Evolutionary conservation across 768 basidiomycete species (phyloP).

Genomic region (Clathrus columnatus): DNA sequence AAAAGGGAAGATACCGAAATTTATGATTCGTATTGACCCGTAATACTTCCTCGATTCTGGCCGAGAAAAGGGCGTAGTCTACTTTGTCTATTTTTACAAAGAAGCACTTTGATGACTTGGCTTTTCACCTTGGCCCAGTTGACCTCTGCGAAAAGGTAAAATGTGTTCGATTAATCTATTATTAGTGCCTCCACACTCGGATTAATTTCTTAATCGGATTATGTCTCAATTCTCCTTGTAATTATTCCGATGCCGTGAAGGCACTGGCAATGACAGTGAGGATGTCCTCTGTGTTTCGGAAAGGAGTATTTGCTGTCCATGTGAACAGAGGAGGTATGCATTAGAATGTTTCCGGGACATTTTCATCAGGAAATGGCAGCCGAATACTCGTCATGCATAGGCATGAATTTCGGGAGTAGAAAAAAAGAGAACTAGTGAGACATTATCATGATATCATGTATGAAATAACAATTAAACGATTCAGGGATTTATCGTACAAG

Average conservation of each 20-base stretch:
- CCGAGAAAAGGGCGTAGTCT: not conserved
- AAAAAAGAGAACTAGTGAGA: no score
- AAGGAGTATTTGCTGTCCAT: not conserved
- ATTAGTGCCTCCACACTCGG: no score
- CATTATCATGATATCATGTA: no score
- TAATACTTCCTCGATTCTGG: not conserved
- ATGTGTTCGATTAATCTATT: no score
- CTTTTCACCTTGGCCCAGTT: not conserved
- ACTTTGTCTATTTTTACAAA: not conserved
- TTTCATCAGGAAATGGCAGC: not conserved
- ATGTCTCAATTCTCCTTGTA: not conserved
- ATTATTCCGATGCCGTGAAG: not conserved
- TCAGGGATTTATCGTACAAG: not conserved
- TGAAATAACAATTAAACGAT: not conserved
- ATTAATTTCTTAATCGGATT: not conserved
- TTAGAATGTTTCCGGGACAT: not conserved
- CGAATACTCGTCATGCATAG: no score
- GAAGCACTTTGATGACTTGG: not conserved
- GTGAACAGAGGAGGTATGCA: not conserved
- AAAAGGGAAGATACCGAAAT: not conserved
- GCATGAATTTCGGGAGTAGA: no score
- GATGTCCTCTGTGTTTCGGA: not conserved
- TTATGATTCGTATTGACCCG: not conserved
- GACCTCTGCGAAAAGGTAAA: no score
- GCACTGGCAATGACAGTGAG: not conserved